These are phyloP conservation scores for Tetrahymena malaccensis DNA, from an alignment of 73 alveolate genomes.

Conservation along the genomic window DNA sequence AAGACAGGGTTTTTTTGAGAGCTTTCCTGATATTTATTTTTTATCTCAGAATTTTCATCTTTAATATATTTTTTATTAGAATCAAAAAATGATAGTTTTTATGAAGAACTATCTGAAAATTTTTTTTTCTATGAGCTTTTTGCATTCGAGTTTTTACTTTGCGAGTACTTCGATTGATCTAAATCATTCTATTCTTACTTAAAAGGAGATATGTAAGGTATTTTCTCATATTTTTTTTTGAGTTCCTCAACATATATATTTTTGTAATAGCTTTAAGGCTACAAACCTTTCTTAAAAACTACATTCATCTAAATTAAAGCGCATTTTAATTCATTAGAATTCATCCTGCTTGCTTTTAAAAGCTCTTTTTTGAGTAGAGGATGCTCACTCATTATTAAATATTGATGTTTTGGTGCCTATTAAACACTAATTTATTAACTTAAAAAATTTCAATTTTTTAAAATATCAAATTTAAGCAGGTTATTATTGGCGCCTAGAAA, in stretches of 20 bases:
- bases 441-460: background rate
- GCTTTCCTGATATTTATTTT: background rate
- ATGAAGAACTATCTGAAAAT: background rate
- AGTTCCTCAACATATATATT: background rate
- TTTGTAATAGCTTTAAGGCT: background rate
- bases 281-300: background rate
- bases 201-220: background rate
- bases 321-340: background rate
- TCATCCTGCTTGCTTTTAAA: background rate
- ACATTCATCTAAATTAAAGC: background rate
- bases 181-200: background rate
- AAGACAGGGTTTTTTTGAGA: background rate
- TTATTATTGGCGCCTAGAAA: background rate
- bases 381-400: background rate
- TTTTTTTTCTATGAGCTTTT: background rate
- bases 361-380: background rate
- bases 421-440: background rate
- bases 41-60: background rate
- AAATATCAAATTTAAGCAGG: background rate
- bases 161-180: background rate
- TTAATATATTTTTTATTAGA: background rate
- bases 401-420: background rate
- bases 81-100: background rate
- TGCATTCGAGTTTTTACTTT: background rate
- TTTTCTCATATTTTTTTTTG: background rate